Evolutionary conservation across 75 land plant species (phyloP).

Genomic region (Pinus albicaulis): DNA sequence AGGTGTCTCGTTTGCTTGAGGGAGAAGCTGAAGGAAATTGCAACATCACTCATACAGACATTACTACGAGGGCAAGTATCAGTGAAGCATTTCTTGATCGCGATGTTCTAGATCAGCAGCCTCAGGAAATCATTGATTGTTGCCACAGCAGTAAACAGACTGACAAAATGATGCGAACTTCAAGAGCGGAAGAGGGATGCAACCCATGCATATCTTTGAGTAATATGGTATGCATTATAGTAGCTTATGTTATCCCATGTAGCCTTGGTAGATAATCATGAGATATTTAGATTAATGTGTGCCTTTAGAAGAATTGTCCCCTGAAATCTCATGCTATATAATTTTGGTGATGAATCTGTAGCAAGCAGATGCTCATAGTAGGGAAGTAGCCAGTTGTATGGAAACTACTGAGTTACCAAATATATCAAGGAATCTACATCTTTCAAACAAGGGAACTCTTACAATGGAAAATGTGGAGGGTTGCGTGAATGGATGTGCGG

Average conservation of each 20-base stretch:
- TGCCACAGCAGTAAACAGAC: not conserved
- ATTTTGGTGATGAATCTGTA: not conserved
- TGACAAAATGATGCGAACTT: not conserved
- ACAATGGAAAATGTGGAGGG: not conserved
- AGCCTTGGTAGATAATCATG: not conserved
- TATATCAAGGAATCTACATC: not conserved
- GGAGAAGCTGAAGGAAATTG: not conserved
- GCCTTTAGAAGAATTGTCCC: not conserved
- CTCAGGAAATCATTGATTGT: not conserved
- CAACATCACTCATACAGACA: not conserved
- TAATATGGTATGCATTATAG: not conserved
- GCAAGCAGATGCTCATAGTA: not conserved
- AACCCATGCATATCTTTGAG: not conserved
- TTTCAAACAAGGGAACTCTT: conserved; percentile 5
- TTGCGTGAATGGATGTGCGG: not conserved
- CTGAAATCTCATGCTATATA: conserved; percentile 2
- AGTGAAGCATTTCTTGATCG: not conserved
- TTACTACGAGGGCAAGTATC: not conserved
- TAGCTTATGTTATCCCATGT: not conserved
- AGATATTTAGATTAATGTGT: not conserved
- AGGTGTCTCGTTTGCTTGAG: not conserved
- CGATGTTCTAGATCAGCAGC: not conserved
- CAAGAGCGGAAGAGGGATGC: not conserved
- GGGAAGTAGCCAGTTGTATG: not conserved
- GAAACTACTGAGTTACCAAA: not conserved